Percentiles rank a stretch among this genome's conserved stretches.
These are phyloP conservation scores for Mrakia frigida DNA, from an alignment of 768 basidiomycete species.

Conservation along the genomic window DNA sequence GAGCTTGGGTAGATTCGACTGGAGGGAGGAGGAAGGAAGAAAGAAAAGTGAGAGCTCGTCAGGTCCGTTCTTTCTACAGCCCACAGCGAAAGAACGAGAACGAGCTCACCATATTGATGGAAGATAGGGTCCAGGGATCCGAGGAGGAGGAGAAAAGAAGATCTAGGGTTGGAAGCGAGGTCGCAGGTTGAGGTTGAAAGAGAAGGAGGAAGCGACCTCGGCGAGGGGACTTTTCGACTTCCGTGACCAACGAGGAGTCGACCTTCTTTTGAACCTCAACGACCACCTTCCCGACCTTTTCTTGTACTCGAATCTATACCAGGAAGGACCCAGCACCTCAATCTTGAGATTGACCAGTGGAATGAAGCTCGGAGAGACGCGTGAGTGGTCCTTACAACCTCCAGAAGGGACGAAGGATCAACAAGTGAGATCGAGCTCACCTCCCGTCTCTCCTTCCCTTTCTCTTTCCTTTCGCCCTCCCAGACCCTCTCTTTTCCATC, in stretches of 20 bases:
- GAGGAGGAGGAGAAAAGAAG: no score
- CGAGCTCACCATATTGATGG: no score
- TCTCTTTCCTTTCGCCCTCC: neutral
- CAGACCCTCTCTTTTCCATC: conserved; percentile 3
- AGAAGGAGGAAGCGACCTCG: no score
- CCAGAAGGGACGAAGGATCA: neutral
- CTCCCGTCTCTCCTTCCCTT: neutral
- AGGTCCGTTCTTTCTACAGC: neutral
- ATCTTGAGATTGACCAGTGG: no score
- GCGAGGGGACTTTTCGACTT: no score
- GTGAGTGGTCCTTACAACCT: neutral
- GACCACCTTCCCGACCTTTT: neutral
- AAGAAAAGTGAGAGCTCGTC: neutral
- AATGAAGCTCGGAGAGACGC: conserved; percentile 3
- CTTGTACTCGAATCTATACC: neutral
- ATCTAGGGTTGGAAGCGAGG: no score
- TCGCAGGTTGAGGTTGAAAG: no score
- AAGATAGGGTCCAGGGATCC: no score
- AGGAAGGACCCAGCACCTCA: neutral
- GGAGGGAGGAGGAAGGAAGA: neutral
- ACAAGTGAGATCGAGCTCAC: neutral
- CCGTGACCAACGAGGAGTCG: no score
- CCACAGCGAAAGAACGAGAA: no score
- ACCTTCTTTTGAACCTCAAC: no score
- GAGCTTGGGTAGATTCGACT: conserved; percentile 68